These are phyloP conservation scores for Neltuma alba DNA, from an alignment of 306 rosid species.

Conservation along the genomic window DNA sequence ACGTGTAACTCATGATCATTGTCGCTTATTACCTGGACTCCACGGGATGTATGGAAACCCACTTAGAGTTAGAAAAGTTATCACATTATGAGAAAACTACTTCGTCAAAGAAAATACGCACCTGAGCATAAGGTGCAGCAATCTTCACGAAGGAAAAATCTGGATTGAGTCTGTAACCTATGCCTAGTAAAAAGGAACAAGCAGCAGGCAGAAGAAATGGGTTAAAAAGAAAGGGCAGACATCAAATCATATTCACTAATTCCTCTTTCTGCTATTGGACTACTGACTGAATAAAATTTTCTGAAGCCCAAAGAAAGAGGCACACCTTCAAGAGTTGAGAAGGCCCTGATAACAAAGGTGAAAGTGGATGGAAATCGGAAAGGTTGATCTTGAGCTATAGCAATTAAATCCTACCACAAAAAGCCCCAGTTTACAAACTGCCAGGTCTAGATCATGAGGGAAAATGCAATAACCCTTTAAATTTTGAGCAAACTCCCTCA, in stretches of 20 bases:
- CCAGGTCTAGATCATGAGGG: not conserved
- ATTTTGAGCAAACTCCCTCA: not conserved
- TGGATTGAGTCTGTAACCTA: conserved; percentile 81
- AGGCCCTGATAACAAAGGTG: conserved; percentile 85
- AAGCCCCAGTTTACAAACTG: conserved; percentile 22
- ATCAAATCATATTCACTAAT: not conserved
- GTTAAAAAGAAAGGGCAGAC: not conserved
- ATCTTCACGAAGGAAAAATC: conserved; percentile 89
- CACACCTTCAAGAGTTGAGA: conserved; percentile 91
- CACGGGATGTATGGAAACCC: not conserved
- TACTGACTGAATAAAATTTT: not conserved
- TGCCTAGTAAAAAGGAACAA: conserved; percentile 52
- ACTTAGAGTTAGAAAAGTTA: not conserved
- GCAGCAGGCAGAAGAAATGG: conserved; percentile 3
- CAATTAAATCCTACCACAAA: conserved; percentile 75
- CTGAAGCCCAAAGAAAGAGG: conserved; percentile 21
- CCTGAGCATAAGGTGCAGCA: conserved; percentile 99
- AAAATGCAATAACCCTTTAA: not conserved
- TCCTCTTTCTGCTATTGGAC: conserved; percentile 1
- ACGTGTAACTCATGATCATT: not conserved
- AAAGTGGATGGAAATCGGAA: conserved; percentile 91
- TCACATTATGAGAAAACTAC: not conserved
- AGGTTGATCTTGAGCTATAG: conserved; percentile 89
- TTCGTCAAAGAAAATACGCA: conserved; percentile 28
- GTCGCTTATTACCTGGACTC: not conserved